Evolutionary conservation across 805 yeast species (phyloP), one percentile per base, ranked within the genome.

Genomic region (Saccharomycopsis malanga): DNA sequence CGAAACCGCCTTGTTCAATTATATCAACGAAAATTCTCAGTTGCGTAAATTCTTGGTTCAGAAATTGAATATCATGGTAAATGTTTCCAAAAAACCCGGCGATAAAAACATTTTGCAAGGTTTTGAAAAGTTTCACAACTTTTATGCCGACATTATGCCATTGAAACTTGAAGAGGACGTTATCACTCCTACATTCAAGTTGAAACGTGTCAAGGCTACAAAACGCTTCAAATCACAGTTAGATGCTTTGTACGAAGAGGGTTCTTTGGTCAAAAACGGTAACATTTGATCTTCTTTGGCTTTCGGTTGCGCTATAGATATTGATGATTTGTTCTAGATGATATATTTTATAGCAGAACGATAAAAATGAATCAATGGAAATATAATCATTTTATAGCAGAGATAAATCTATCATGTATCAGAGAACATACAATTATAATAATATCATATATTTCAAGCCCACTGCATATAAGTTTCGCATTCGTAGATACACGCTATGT

Each of bases 101-200:
- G 44, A 42, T 24, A 30, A 40, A 10, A 24, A 21, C 9, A 18
- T 46, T 4, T 58, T 77, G 42, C 69, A 68, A 53, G 77, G 79
- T 2, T 75, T 72, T 56, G 83, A 77, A 56, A 68, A 68, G 48
- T 56, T 77, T 25, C 72, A 71, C 56, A 77, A 77, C 53, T 50
- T 74, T 38, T 50, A 58, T 15, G 53, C 73, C 20, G 69, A 57
- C 24, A 45, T 70, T 51, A 79, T 76, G 55, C 82, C 82, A 12
- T 65, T 77, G 56, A 72, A 66, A 27, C 56, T 74, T 21, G 76
- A 67, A 46, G 72, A 73, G 47, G 73, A 73, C 36, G 68, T 71
- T 2, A 58, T 78, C 39, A 79, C 84, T 4, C 83, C 83, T 32
- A 78, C 83, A 9, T 45, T 70, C 48, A 71, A 71, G 57, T 58